Percentiles rank a stretch among this genome's conserved stretches.
These are phyloP conservation scores for Aspergillus sp. DNA, from an alignment of 2,329 filamentous ascomycete genomes.

Conservation along the genomic window DNA sequence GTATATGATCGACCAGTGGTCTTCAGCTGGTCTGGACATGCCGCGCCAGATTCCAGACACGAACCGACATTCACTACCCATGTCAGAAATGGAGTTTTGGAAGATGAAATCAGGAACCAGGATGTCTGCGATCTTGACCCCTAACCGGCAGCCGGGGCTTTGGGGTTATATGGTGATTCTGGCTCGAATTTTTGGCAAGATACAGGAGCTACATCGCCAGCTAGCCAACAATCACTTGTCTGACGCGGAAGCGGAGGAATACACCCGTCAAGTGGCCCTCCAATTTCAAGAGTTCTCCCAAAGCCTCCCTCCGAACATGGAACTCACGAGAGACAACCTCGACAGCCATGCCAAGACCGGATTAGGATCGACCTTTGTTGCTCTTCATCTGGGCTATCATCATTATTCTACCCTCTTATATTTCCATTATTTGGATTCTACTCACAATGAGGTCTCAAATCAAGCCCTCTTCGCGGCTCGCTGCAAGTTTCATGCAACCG, in stretches of 20 bases:
- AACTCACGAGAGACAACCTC: background rate
- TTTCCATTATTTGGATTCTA: conserved; percentile 3
- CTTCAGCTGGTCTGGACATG: conserved; percentile 2
- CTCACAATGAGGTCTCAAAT: background rate
- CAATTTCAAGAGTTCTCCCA: background rate
- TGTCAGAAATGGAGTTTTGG: conserved; percentile 1
- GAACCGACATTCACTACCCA: background rate
- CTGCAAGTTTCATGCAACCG: conserved; percentile 4
- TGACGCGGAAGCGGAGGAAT: background rate
- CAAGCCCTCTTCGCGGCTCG: conserved; percentile 1
- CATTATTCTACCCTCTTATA: conserved; percentile 4
- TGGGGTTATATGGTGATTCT: conserved; percentile 7
- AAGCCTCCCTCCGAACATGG: background rate
- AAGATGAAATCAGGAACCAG: background rate
- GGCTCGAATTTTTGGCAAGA: conserved; percentile 1
- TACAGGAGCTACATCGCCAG: background rate
- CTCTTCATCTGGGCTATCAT: conserved; percentile 5
- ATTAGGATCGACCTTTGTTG: background rate
- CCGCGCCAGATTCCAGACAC: conserved; percentile 1
- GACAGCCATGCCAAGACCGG: background rate
- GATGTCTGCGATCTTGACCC: no score
- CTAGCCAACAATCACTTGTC: background rate
- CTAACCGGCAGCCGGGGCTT: background rate
- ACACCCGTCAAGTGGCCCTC: background rate
- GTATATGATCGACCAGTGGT: conserved; percentile 10